phyloP scores from a whole-genome alignment of 352 stramenopile species.

The Pythium pyrilobum region DNA sequence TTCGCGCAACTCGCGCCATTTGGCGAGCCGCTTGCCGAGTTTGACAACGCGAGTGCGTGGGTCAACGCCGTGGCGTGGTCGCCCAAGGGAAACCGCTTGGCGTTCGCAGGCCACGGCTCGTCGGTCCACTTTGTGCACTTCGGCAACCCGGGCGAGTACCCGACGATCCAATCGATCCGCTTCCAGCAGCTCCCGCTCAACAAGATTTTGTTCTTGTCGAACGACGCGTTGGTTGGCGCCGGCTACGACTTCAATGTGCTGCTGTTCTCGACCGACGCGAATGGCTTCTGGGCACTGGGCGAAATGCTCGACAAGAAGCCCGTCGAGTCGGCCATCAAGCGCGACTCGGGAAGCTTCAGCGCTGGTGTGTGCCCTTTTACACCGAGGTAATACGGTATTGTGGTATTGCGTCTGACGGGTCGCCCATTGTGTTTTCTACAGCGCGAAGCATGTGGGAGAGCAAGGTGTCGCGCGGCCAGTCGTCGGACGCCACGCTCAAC shows the following conservation, averaged over 20 bases:
- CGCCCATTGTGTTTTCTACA: conserved; percentile 9
- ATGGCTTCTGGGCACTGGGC: conserved; percentile 77
- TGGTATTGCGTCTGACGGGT: neutral
- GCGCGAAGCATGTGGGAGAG: conserved; percentile 80
- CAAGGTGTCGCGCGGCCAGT: conserved; percentile 80
- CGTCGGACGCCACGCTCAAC: conserved; percentile 70
- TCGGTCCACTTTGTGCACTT: conserved; percentile 90
- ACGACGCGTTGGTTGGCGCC: conserved; percentile 80
- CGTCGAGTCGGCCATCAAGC: conserved; percentile 45
- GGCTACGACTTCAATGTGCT: conserved; percentile 92
- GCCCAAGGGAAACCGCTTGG: conserved; percentile 80
- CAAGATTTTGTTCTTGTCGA: conserved; percentile 86
- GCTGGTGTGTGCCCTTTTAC: conserved; percentile 31
- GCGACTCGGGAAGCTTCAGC: conserved; percentile 58
- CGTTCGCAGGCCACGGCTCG: conserved; percentile 89
- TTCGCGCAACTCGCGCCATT: conserved; percentile 77
- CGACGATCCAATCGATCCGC: conserved; percentile 83
- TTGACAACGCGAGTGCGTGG: conserved; percentile 88
- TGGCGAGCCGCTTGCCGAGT: conserved; percentile 76
- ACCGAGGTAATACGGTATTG: neutral
- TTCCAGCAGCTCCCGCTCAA: conserved; percentile 84
- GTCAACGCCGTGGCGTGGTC: conserved; percentile 91
- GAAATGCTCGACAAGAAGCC: conserved; percentile 80
- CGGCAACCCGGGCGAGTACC: conserved; percentile 55
- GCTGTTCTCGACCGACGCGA: conserved; percentile 77